These are phyloP conservation scores for Xylariaceae sp. DNA, from an alignment of 2,329 filamentous ascomycete species.

Conservation along the genomic window DNA sequence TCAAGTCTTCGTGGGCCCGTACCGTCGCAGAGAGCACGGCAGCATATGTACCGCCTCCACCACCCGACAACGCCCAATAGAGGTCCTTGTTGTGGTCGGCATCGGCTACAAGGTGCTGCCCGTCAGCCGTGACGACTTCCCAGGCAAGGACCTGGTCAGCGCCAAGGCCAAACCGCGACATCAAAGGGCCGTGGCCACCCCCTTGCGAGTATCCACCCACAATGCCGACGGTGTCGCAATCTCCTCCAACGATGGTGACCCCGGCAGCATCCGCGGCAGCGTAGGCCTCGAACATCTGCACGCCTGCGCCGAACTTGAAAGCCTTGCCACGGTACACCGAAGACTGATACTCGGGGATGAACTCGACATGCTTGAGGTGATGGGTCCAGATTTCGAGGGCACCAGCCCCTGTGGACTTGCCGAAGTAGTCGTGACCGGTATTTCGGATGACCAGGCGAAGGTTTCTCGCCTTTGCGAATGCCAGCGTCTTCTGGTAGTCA, in stretches of 20 bases:
- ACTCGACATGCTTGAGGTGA: constrained; percentile 37
- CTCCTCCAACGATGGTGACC: constrained; percentile 41
- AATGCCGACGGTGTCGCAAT: constrained; percentile 45
- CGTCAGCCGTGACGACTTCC: not conserved
- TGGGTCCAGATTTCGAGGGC: constrained; percentile 44
- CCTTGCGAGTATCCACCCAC: constrained; percentile 41
- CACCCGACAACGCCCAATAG: not conserved
- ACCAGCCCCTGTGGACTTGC: constrained; percentile 47
- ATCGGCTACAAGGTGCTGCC: not conserved
- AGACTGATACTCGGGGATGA: not conserved
- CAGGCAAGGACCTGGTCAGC: constrained; percentile 4
- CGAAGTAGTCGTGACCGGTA: constrained; percentile 44
- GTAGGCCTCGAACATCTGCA: constrained; percentile 38
- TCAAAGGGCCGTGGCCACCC: constrained; percentile 39
- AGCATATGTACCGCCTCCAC: not conserved
- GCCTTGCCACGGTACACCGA: constrained; percentile 39
- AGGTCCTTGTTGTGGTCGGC: not conserved
- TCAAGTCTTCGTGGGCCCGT: not conserved
- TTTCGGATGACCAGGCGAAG: constrained; percentile 43
- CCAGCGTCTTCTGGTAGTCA: constrained; percentile 20
- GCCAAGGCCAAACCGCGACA: not conserved
- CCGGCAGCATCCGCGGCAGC: constrained; percentile 33
- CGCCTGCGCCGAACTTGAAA: constrained; percentile 44
- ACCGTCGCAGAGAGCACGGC: not conserved
- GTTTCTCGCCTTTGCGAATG: constrained; percentile 36